phyloP scores from a whole-genome alignment of 371 early-diverging fungal species.

The Mortierella sp. region DNA sequence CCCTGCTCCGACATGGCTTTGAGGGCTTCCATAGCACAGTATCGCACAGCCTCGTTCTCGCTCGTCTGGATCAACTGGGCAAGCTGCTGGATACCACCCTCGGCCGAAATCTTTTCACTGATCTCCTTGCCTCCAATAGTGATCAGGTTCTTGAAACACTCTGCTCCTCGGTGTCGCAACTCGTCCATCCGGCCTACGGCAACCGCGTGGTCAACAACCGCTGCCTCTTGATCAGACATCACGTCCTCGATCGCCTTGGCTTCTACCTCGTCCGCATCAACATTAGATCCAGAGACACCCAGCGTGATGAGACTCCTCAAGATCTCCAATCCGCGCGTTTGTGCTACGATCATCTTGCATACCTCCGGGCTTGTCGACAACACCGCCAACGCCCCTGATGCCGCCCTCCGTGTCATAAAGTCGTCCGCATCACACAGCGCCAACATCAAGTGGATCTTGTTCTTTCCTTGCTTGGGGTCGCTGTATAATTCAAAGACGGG shows the following conservation, averaged over 20 bases:
- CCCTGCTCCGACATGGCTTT: slow-evolving; percentile 68
- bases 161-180: slow-evolving; percentile 71
- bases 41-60: slow-evolving; percentile 66
- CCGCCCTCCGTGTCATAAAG: slow-evolving; percentile 86
- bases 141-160: slow-evolving; percentile 73
- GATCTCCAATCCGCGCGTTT: slow-evolving; percentile 71
- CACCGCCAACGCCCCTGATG: slow-evolving; percentile 92
- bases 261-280: slow-evolving; percentile 45
- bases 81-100: slow-evolving; percentile 52
- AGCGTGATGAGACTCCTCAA: slow-evolving; percentile 62
- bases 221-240: slow-evolving; percentile 70
- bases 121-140: slow-evolving; percentile 54
- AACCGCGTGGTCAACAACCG: slow-evolving; percentile 67
- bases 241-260: slow-evolving; percentile 68
- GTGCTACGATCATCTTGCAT: slow-evolving; percentile 68
- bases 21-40: slow-evolving; percentile 71
- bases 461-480: slow-evolving; percentile 61
- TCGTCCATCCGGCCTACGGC: slow-evolving; percentile 64
- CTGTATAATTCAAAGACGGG: slow-evolving; percentile 85
- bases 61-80: slow-evolving; percentile 63
- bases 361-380: slow-evolving; percentile 72
- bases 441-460: slow-evolving; percentile 81
- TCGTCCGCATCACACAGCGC: slow-evolving; percentile 93
- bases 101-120: slow-evolving; percentile 41
- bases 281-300: slow-evolving; percentile 29